Evolutionary conservation across 2,329 filamentous ascomycete species (phyloP).

Genomic region (Blastomyces percursus): DNA sequence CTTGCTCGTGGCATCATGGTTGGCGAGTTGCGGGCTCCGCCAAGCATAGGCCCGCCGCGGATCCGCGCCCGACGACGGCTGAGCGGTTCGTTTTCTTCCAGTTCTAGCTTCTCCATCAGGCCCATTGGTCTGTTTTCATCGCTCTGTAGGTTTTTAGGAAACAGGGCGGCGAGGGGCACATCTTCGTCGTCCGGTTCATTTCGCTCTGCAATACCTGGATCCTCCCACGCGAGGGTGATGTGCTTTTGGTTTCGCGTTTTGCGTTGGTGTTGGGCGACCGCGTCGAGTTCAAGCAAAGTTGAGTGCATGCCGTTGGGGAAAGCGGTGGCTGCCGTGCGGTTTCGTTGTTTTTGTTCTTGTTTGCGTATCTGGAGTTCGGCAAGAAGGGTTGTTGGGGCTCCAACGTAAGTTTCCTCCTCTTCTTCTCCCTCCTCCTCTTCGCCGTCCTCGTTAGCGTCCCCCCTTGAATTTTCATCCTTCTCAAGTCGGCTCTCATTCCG

Average conservation of each 20-base stretch:
- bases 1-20: constrained; percentile 21
- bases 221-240: constrained; percentile 84
- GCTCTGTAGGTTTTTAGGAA: constrained; percentile 36
- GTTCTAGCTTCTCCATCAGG: constrained; percentile 56
- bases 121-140: constrained; percentile 34
- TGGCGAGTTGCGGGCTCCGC: constrained; percentile 11
- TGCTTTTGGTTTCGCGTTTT: constrained; percentile 62
- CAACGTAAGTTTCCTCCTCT: constrained; percentile 44
- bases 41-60: constrained; percentile 45
- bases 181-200: constrained; percentile 60
- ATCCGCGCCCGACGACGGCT: constrained; percentile 66
- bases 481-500: constrained; percentile 13
- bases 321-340: constrained; percentile 52
- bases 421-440: constrained; percentile 37
- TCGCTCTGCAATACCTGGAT: constrained; percentile 30
- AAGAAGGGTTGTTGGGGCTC: constrained; percentile 76
- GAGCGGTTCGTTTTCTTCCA: constrained; percentile 88
- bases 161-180: constrained; percentile 74
- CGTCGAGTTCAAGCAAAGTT: constrained; percentile 81
- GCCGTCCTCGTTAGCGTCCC: constrained; percentile 13
- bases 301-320: constrained; percentile 74
- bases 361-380: constrained; percentile 89
- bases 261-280: constrained; percentile 74
- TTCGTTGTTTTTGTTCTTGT: constrained; percentile 72
- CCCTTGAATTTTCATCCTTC: neutral